phyloP scores from a whole-genome alignment of 179 eudicot species.

The Beta macrorhiza region DNA sequence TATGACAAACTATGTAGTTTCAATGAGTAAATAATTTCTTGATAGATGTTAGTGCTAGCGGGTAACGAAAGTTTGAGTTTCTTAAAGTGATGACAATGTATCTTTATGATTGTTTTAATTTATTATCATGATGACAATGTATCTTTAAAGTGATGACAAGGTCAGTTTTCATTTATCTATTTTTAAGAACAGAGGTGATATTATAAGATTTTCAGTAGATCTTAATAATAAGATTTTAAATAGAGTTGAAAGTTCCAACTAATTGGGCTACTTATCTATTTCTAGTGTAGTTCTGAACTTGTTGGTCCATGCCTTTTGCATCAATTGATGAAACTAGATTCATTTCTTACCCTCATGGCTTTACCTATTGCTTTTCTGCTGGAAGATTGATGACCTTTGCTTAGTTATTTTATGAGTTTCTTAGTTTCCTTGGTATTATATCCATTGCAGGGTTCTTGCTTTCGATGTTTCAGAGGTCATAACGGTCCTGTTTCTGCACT shows the following conservation, averaged over 20 bases:
- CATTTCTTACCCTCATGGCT: neutral
- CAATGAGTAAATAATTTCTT: neutral
- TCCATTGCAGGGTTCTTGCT: slow-evolving; percentile 47
- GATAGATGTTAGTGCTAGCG: neutral
- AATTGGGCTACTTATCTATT: neutral
- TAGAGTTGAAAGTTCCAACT: neutral
- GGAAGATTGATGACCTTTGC: neutral
- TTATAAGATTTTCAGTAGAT: neutral
- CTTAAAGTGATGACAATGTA: neutral
- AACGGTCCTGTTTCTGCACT: slow-evolving; percentile 66
- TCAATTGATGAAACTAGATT: neutral
- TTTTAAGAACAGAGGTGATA: neutral
- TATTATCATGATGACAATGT: too few relatives aligned
- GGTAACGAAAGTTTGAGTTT: neutral
- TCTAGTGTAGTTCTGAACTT: neutral
- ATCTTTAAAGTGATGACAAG: too few relatives aligned
- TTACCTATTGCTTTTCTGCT: neutral
- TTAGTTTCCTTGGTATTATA: slow-evolving; percentile 1
- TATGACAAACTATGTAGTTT: neutral
- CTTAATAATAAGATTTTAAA: too few relatives aligned
- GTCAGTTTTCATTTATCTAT: neutral
- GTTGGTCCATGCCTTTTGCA: neutral
- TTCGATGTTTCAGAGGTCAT: slow-evolving; percentile 67
- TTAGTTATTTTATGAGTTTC: neutral
- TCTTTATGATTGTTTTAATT: neutral